Conservation (phyloP, 371 early-diverging fungal species). For the Mucor ambiguus region DNA sequence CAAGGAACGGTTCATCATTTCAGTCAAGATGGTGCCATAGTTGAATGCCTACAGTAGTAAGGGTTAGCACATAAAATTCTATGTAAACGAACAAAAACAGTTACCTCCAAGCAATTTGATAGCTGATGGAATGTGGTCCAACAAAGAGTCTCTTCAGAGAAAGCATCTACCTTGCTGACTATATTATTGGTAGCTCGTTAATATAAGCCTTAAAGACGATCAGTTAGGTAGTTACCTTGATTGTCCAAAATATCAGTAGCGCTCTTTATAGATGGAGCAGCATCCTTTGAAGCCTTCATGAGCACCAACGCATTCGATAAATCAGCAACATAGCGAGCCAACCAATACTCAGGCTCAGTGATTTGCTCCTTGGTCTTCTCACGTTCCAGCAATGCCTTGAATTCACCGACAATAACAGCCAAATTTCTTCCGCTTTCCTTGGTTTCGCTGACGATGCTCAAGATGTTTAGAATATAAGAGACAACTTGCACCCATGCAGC, state of each 20-base stretch:
- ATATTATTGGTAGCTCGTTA: not conserved
- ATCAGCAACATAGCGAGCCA: conserved; percentile 31
- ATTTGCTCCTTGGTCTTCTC: conserved; percentile 23
- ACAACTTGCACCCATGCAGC: conserved; percentile 43
- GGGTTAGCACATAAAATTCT: not conserved
- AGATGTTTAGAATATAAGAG: conserved; percentile 33
- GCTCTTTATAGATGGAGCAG: conserved; percentile 17
- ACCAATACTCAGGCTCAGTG: conserved; percentile 27
- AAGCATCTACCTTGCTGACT: conserved; percentile 19
- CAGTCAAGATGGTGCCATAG: conserved; percentile 41
- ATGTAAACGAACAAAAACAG: not conserved
- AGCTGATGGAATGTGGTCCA: conserved; percentile 43
- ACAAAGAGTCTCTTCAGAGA: conserved; percentile 17
- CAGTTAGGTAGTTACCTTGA: conserved; percentile 11
- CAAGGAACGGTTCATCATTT: conserved; percentile 38
- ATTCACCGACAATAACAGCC: conserved; percentile 16
- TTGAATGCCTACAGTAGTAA: conserved; percentile 34
- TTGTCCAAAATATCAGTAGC: conserved; percentile 20
- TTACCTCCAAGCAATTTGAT: conserved; percentile 37
- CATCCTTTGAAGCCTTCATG: conserved; percentile 16
- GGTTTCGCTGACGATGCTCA: conserved; percentile 34
- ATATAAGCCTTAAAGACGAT: not conserved
- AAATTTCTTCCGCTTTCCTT: conserved; percentile 31
- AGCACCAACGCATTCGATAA: conserved; percentile 28
- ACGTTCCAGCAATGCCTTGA: conserved; percentile 16